Evolutionary conservation across 1,284 basidiomycete species (phyloP), one percentile per base, ranked within the genome.

Genomic region (Vanrija sp.): DNA sequence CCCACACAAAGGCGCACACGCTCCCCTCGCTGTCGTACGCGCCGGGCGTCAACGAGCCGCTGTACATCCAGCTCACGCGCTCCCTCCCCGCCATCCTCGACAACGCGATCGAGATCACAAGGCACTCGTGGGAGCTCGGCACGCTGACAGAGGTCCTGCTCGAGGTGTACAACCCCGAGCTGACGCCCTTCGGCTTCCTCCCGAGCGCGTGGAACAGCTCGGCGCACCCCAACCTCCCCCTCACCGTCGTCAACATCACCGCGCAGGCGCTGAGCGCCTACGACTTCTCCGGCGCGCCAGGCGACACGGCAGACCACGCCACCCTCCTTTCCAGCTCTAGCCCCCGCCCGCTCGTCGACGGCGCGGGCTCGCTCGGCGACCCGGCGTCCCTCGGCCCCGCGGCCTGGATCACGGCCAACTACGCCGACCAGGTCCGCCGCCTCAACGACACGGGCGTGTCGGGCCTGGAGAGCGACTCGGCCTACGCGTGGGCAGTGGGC

Each of bases 101-200:
- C 7, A 63, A 61, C 14, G 63, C 57, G n/a, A 56, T 62, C 23
- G 19, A 45, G 8, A 59, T 65, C 41, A 41, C 66, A 1, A 41
- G 19, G 3, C 56, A 69, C 25, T 66, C 64, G 1, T 71, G 69
- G 69, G 69, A 71, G 54, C 22, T 62, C 16, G 69, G 69, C 23
- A 50, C 62, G 1, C 44, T 66, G 18, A 58, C 60, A 15, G 46
- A 68, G 44, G 51, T 65, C 1, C 49, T 67, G 1, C 47, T 68
- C 7, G 68, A 70, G 49, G 59, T 63, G 12, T 66, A 68, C 51
- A 49, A 65, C 42, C 61, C 64, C 5, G 10, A 45, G 8, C 55
- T 68, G 6, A 54, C 58, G 0, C 59, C 65, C 0, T 70, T 66
- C 45, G 57, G 46, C 15, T 31, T 31, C 31, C 31, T 31, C 31